Evolutionary conservation across 2,329 filamentous ascomycete species (phyloP).

Genomic region (Claviceps capensis): DNA sequence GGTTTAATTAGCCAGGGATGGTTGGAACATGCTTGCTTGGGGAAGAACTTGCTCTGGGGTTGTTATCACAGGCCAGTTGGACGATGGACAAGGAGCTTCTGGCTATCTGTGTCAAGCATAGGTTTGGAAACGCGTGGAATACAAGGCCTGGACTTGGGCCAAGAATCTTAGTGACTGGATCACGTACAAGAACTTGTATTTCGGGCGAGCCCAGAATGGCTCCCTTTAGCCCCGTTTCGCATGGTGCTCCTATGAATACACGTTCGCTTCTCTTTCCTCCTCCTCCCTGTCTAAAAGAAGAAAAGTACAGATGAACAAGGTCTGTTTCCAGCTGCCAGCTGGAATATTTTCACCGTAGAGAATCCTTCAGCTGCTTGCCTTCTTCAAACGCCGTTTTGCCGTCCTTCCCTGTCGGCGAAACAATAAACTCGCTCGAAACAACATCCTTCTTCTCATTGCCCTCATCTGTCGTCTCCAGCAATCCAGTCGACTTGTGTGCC

Average conservation of each 20-base stretch:
- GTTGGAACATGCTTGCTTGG: neutral
- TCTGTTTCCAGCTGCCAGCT: neutral
- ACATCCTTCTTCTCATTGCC: slow-evolving; percentile 20
- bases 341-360: slow-evolving; percentile 25
- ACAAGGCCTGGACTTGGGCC: no score
- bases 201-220: no score
- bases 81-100: no score
- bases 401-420: slow-evolving; percentile 43
- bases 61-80: no score
- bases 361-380: slow-evolving; percentile 42
- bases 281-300: neutral
- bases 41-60: neutral
- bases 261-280: neutral
- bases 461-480: slow-evolving; percentile 8
- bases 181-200: no score
- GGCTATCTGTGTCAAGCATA: no score
- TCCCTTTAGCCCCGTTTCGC: no score
- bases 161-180: no score
- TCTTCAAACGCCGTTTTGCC: slow-evolving; percentile 56
- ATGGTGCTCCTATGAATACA: neutral
- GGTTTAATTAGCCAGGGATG: neutral
- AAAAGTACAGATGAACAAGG: neutral
- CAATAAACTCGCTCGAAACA: slow-evolving; percentile 32
- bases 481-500: slow-evolving; percentile 23
- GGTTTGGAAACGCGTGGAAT: no score